A percentile compares a stretch with the other conserved stretches of the same genome.
Conservation (phyloP, 2,329 filamentous ascomycete genomes). For the Arachnomyces sp. region DNA sequence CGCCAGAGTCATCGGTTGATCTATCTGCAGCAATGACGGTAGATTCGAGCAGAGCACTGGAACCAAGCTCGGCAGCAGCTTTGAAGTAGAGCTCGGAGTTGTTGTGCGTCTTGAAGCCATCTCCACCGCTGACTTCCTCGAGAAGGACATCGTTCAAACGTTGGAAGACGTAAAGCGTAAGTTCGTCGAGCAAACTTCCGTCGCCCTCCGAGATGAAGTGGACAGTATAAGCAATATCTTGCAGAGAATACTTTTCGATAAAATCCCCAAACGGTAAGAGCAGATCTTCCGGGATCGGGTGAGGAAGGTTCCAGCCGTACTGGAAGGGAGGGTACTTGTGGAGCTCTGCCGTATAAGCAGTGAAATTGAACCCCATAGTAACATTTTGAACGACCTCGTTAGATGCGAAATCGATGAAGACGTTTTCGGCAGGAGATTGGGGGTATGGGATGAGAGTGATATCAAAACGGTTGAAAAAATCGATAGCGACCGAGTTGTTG, state of each 20-base stretch:
- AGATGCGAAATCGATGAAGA: conserved; percentile 17
- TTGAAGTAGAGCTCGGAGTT: conserved; percentile 18
- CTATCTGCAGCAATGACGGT: conserved; percentile 8
- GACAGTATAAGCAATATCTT: conserved; percentile 15
- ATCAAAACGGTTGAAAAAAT: conserved; percentile 20
- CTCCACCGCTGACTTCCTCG: no score
- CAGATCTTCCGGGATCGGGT: conserved; percentile 24
- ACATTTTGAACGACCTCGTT: conserved; percentile 9
- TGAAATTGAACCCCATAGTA: conserved; percentile 9
- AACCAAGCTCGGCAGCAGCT: conserved; percentile 17
- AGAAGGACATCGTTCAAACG: no score
- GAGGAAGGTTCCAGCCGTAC: conserved; percentile 18
- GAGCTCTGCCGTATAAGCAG: conserved; percentile 8
- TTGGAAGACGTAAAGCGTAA: conserved; percentile 17
- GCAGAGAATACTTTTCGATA: conserved; percentile 17
- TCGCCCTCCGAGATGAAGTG: conserved; percentile 14
- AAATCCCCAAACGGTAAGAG: conserved; percentile 24
- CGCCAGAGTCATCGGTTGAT: background rate
- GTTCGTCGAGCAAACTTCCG: conserved; percentile 15
- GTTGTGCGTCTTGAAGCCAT: no score
- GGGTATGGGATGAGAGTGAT: conserved; percentile 6
- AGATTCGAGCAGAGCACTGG: conserved; percentile 9
- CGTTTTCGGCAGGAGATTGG: background rate
- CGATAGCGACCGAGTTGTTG: conserved; percentile 12
- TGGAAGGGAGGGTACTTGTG: conserved; percentile 19